phyloP scores from a whole-genome alignment of 164 flowering plant species.

The Annona squamosa region DNA sequence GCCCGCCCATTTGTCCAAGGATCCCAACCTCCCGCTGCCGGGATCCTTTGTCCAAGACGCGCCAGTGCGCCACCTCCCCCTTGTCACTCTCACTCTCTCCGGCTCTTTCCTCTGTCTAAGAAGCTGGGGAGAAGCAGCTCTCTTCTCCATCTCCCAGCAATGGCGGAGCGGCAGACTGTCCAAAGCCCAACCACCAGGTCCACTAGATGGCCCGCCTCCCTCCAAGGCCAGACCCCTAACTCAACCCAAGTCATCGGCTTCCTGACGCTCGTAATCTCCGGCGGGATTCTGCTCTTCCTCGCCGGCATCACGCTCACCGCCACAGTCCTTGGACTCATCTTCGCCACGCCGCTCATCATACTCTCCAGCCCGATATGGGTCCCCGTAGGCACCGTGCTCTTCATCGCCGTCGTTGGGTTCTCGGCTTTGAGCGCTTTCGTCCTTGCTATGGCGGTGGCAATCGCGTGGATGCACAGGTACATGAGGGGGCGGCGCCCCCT shows the following conservation, averaged over 20 bases:
- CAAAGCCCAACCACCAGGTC: neutral
- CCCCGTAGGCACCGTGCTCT: slow-evolving; percentile 40
- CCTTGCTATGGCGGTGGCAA: slow-evolving; percentile 28
- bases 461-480: slow-evolving; percentile 65
- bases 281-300: slow-evolving; percentile 49
- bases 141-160: slow-evolving; percentile 5
- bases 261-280: slow-evolving; percentile 54
- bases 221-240: slow-evolving; percentile 49
- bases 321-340: slow-evolving; percentile 40
- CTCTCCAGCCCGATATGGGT: slow-evolving; percentile 78
- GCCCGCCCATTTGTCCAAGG: no score
- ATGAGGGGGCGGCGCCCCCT: slow-evolving; percentile 44
- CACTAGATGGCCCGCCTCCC: neutral
- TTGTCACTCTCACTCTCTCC: neutral
- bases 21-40: no score
- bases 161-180: slow-evolving; percentile 31
- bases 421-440: slow-evolving; percentile 41
- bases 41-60: no score
- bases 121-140: no score
- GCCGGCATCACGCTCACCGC: slow-evolving; percentile 65
- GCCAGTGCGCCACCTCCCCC: no score
- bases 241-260: slow-evolving; percentile 55
- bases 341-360: slow-evolving; percentile 54
- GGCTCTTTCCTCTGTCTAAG: no score
- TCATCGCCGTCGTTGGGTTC: slow-evolving; percentile 32